A percentile compares a stretch with the other conserved stretches of the same genome.
phyloP scores from a whole-genome alignment of 352 stramenopile genomes.

The Phytophthora podocarpi region DNA sequence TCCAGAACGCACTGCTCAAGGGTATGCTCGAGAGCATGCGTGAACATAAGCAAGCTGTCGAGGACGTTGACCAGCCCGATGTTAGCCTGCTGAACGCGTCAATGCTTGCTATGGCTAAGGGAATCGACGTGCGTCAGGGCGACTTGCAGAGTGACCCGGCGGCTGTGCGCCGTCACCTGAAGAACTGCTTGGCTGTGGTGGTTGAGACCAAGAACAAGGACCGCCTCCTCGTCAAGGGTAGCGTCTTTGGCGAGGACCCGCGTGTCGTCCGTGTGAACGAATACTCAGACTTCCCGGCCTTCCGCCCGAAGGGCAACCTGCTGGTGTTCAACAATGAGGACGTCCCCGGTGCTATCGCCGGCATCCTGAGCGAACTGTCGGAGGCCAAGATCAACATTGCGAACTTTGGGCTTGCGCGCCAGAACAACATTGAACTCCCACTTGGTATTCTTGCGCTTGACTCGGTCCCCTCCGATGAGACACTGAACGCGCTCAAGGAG shows the following conservation, averaged over 20 bases:
- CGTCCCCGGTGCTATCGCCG: slow-evolving; percentile 75
- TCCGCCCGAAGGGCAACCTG: slow-evolving; percentile 78
- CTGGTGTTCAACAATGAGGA: slow-evolving; percentile 88
- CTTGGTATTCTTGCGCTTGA: slow-evolving; percentile 82
- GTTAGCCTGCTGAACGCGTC: slow-evolving; percentile 73
- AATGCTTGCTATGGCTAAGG: slow-evolving; percentile 71
- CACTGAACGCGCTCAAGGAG: slow-evolving; percentile 62
- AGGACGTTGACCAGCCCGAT: slow-evolving; percentile 20
- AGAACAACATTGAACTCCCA: slow-evolving; percentile 58
- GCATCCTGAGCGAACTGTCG: slow-evolving; percentile 71
- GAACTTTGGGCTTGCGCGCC: slow-evolving; percentile 81
- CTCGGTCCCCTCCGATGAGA: slow-evolving; percentile 55
- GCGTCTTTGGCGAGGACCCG: slow-evolving; percentile 83
- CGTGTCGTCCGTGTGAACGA: slow-evolving; percentile 82
- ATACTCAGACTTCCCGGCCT: slow-evolving; percentile 85
- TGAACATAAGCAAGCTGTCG: slow-evolving; percentile 22
- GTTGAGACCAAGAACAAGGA: slow-evolving; percentile 68
- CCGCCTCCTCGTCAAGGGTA: slow-evolving; percentile 70
- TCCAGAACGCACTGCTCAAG: slow-evolving; percentile 80
- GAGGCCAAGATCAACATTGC: slow-evolving; percentile 85
- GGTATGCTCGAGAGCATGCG: slow-evolving; percentile 71
- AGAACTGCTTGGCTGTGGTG: slow-evolving; percentile 78
- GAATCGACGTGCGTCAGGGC: slow-evolving; percentile 79
- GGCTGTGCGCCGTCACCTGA: slow-evolving; percentile 61
- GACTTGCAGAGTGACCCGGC: slow-evolving; percentile 50